A percentile compares a stretch with the other conserved stretches of the same genome.
Evolutionary conservation across 2,329 filamentous ascomycete genomes (phyloP).

Genomic region (Apiospora aurea): DNA sequence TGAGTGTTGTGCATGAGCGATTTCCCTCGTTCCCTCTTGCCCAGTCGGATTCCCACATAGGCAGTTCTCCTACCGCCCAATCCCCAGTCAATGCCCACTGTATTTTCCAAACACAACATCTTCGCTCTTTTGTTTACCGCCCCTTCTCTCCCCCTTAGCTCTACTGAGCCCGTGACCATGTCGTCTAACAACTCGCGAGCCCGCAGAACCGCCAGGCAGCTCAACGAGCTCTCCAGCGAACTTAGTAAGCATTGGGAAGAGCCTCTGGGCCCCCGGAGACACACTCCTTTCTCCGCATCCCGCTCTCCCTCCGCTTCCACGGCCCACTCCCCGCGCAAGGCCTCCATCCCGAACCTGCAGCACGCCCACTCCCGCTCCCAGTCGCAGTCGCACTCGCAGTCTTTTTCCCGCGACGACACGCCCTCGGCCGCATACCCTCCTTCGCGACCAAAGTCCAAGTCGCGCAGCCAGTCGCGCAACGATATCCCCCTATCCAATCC

Average conservation of each 20-base stretch:
- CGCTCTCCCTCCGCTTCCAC: slow-evolving; percentile 15
- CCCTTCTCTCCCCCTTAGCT: slow-evolving; percentile 1
- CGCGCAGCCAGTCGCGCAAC: background rate
- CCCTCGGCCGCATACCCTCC: background rate
- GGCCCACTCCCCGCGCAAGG: slow-evolving; percentile 22
- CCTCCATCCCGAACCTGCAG: background rate
- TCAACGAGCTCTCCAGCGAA: slow-evolving; percentile 31
- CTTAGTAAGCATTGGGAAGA: slow-evolving; percentile 34
- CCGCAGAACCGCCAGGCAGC: slow-evolving; percentile 28
- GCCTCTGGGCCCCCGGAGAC: slow-evolving; percentile 28
- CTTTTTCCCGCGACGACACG: background rate
- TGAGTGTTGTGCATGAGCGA: slow-evolving; percentile 21
- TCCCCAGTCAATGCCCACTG: slow-evolving; percentile 15
- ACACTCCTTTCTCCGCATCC: slow-evolving; percentile 23
- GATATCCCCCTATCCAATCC: background rate
- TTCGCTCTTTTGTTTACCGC: background rate
- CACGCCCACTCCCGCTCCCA: background rate
- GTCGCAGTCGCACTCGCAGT: background rate
- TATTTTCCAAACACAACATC: slow-evolving; percentile 20
- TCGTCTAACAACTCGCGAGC: slow-evolving; percentile 31
- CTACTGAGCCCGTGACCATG: slow-evolving; percentile 27
- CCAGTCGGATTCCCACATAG: background rate
- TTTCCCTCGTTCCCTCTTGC: slow-evolving; percentile 4
- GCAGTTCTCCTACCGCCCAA: background rate
- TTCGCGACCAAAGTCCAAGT: slow-evolving; percentile 4